Percentiles rank a stretch among this genome's conserved stretches.
Evolutionary conservation across 352 stramenopile genomes (phyloP).

Genomic region (Phytophthora agathidicida): DNA sequence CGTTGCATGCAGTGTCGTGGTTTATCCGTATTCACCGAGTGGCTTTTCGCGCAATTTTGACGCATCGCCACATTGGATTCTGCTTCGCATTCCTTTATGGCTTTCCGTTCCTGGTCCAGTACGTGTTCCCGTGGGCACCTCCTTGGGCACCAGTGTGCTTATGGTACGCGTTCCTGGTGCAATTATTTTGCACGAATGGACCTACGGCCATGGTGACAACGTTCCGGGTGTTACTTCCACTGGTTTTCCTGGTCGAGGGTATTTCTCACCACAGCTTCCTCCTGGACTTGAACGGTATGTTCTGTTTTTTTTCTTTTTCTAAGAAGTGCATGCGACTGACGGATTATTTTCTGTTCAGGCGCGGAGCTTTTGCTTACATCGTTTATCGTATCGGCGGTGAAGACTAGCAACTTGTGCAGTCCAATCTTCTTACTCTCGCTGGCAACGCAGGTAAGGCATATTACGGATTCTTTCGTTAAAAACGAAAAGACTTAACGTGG

Average conservation of each 20-base stretch:
- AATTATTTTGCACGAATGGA: conserved; percentile 87
- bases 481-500: neutral
- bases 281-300: conserved; percentile 87
- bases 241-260: conserved; percentile 87
- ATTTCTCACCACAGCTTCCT: conserved; percentile 91
- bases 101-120: conserved; percentile 87
- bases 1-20: conserved; percentile 71
- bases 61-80: conserved; percentile 85
- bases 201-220: conserved; percentile 86
- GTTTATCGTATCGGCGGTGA: conserved; percentile 88
- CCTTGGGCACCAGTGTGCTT: conserved; percentile 89
- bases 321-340: neutral
- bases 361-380: conserved; percentile 84
- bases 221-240: conserved; percentile 82
- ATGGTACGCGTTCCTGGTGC: conserved; percentile 91
- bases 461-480: neutral
- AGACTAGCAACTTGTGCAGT: conserved; percentile 86
- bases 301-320: conserved; percentile 1
- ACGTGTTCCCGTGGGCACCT: conserved; percentile 88
- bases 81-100: conserved; percentile 90
- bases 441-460: conserved; percentile 60
- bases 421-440: conserved; percentile 87
- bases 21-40: conserved; percentile 84
- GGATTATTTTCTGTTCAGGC: conserved; percentile 33
- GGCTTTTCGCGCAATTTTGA: conserved; percentile 81